These are phyloP conservation scores for Nitzschia palea DNA, from an alignment of 108 stramenopile species.

Conservation along the genomic window DNA sequence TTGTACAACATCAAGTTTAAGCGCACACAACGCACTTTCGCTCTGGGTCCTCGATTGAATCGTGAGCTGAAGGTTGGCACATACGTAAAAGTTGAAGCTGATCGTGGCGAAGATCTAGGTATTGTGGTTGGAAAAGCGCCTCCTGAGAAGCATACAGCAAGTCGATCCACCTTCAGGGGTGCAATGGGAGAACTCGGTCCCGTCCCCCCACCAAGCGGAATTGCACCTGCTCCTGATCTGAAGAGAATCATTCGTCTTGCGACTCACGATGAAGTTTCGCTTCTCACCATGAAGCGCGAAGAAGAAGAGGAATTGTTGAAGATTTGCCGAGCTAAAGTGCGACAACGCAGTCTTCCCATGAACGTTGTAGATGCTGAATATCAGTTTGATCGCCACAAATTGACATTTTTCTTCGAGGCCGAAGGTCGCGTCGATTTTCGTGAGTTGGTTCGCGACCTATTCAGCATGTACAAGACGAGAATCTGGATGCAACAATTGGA, in stretches of 20 bases:
- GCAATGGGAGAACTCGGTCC: constrained; percentile 27
- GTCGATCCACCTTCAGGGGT: constrained; percentile 40
- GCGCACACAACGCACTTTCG: constrained; percentile 85
- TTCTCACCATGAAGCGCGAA: constrained; percentile 78
- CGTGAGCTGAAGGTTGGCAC: constrained; percentile 86
- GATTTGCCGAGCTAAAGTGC: constrained; percentile 89
- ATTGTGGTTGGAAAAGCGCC: constrained; percentile 81
- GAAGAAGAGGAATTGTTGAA: constrained; percentile 93
- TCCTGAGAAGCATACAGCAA: constrained; percentile 1
- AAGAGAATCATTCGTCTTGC: constrained; percentile 85
- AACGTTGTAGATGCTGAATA: constrained; percentile 96
- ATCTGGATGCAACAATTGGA: constrained; percentile 98
- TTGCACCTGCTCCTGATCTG: constrained; percentile 51
- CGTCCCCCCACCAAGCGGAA: constrained; percentile 14
- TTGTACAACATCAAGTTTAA: constrained; percentile 95
- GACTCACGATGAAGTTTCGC: constrained; percentile 85
- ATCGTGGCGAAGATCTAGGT: constrained; percentile 96
- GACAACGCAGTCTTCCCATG: constrained; percentile 90
- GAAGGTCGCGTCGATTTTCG: constrained; percentile 96
- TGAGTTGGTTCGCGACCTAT: constrained; percentile 96
- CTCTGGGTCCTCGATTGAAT: constrained; percentile 61
- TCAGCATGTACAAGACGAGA: constrained; percentile 97
- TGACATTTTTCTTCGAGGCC: constrained; percentile 97
- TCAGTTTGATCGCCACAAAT: constrained; percentile 96
- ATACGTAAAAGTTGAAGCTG: constrained; percentile 98